A percentile compares a stretch with the other conserved stretches of the same genome.
phyloP scores from a whole-genome alignment of 768 basidiomycete genomes.

The Suillus subalutaceus region DNA sequence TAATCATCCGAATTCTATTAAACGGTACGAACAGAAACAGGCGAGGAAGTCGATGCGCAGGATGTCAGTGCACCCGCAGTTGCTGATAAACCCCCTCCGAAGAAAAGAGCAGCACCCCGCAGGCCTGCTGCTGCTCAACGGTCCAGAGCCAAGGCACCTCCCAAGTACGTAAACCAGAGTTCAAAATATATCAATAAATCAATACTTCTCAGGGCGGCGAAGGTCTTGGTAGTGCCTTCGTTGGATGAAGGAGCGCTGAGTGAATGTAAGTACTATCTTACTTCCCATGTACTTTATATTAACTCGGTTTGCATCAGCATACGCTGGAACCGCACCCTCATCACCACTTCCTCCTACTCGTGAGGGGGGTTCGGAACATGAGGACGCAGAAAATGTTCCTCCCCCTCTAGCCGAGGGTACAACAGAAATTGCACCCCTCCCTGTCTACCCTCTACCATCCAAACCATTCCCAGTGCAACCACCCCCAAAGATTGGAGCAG shows the following conservation, averaged over 20 bases:
- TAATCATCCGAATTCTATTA: constrained; percentile 14
- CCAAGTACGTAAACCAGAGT: constrained; percentile 30
- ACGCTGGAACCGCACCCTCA: constrained; percentile 72
- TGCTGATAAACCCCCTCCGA: constrained; percentile 43
- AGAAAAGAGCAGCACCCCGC: constrained; percentile 51
- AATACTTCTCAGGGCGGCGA: constrained; percentile 30
- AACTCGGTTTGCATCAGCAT: constrained; percentile 41
- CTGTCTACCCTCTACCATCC: constrained; percentile 77
- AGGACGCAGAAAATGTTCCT: constrained; percentile 31
- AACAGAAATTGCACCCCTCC: constrained; percentile 60
- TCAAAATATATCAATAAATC: neutral
- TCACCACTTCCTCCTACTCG: constrained; percentile 59
- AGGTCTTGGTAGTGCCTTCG: constrained; percentile 36
- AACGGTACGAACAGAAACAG: constrained; percentile 32
- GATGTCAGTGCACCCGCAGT: constrained; percentile 16
- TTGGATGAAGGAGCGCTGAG: constrained; percentile 58
- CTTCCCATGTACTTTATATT: neutral
- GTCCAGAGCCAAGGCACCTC: constrained; percentile 34
- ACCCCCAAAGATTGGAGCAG: constrained; percentile 73
- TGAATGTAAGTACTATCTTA: constrained; percentile 51
- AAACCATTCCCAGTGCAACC: constrained; percentile 84
- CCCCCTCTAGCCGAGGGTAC: constrained; percentile 36
- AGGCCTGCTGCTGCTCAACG: constrained; percentile 43
- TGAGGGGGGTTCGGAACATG: constrained; percentile 49
- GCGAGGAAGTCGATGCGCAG: constrained; percentile 26